Base-by-base conservation (phyloP, 257 asterid species). In the Pogostemon cablin region DNA sequence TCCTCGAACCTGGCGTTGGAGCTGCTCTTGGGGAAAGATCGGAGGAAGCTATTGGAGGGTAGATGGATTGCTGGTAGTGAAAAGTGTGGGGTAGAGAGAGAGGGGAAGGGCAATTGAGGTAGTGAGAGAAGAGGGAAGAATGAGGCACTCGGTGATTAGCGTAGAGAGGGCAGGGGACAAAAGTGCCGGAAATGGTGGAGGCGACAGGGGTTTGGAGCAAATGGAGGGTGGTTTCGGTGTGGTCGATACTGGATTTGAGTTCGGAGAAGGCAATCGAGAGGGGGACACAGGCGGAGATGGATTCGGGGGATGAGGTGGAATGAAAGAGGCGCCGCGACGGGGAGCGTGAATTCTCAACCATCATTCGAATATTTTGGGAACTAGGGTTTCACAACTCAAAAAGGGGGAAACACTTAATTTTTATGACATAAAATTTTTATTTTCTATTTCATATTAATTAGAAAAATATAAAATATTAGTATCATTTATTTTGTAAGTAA, bases 41-140 rank as follows among this genome's bases (percentile, higher is more conserved):
- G 67, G 81, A 59, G 67, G 84, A 75, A 49, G 75, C 66, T 55
- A 67, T 17, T 76, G 69, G 25, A 46, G 53, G 55, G 73, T 37
- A 37, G 57, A 46, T 6, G 69, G 25, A 12, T 57, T n/a, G 62
- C 60, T 7, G 88, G 81, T 86, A 83, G 20, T 67, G 79, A 65
- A 84, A 85, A 65, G 72, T 54, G 67, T 68, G 80, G 15, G 72
- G 62, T 58, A 89, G 81, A 60, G 81, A 65, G 67, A 78, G 59
- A 37, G 85, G 55, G 62, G 84, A 79, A 38, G 92, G 86, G 84
- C 96, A 88, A 56, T 77, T 82, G 61, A 89, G 86, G 79, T 50
- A 78, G 86, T 92, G 98, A 59, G 89, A 84, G 81, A 92, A 90
- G 80, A 90, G 90, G 49, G 90, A 83, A 53, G 92, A 79, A 48